phyloP scores from a whole-genome alignment of 805 yeast species.

The Schwanniomyces polymorphus region DNA sequence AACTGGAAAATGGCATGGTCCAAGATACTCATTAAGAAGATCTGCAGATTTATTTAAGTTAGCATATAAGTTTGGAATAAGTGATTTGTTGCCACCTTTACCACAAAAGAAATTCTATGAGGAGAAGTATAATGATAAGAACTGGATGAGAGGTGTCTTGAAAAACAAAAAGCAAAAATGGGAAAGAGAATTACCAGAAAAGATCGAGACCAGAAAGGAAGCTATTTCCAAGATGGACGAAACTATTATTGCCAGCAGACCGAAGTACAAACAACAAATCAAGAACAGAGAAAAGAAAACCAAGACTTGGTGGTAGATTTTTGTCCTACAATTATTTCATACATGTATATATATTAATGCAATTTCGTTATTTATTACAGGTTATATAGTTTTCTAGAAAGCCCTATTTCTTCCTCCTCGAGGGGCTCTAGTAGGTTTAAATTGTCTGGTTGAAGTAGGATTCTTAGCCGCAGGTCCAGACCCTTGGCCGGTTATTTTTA shows the following conservation, averaged over 20 bases:
- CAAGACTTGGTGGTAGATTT: constrained; percentile 35
- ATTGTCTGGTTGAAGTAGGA: constrained; percentile 7
- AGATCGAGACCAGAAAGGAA: constrained; percentile 58
- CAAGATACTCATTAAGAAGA: constrained; percentile 77
- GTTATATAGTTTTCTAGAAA: constrained; percentile 14
- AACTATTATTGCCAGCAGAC: constrained; percentile 62
- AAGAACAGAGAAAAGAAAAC: constrained; percentile 32
- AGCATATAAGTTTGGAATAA: constrained; percentile 79
- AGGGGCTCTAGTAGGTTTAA: constrained; percentile 15
- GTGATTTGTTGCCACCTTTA: constrained; percentile 70
- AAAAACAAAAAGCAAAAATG: constrained; percentile 79
- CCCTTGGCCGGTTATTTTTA: constrained; percentile 42
- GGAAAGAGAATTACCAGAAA: constrained; percentile 64
- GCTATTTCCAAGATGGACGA: constrained; percentile 70
- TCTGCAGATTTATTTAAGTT: constrained; percentile 81
- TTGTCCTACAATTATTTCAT: constrained; percentile 1
- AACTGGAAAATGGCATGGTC: constrained; percentile 73
- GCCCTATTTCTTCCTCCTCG: constrained; percentile 27
- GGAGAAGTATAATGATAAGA: constrained; percentile 71
- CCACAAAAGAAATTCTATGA: constrained; percentile 71
- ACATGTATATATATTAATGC: constrained; percentile 4
- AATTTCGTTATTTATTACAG: background rate
- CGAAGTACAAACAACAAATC: constrained; percentile 40
- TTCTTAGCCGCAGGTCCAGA: constrained; percentile 38
- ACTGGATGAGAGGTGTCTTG: constrained; percentile 73